Conservation (phyloP, 768 basidiomycete genomes). For the Rhizopogon salebrosus region DNA sequence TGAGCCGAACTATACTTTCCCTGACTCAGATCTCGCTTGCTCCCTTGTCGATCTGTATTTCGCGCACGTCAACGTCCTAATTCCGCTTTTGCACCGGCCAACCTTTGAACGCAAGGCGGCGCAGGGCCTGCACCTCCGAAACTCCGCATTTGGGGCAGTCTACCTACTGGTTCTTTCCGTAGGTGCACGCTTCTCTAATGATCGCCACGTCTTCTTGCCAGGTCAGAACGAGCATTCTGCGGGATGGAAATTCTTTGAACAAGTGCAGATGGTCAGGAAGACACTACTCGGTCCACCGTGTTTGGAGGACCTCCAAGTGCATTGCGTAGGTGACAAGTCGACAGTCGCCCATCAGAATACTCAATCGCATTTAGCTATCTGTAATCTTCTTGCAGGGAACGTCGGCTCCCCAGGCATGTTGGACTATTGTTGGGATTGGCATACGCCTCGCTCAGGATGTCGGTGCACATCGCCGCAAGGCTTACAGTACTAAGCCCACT, state of each 20-base stretch:
- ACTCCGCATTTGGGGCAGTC: slow-evolving; percentile 50
- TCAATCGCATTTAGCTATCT: slow-evolving; percentile 36
- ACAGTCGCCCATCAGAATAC: neutral
- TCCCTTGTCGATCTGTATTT: slow-evolving; percentile 66
- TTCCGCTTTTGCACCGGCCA: slow-evolving; percentile 70
- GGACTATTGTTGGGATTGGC: slow-evolving; percentile 62
- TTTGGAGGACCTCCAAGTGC: slow-evolving; percentile 69
- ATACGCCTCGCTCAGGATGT: slow-evolving; percentile 57
- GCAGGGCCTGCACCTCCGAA: slow-evolving; percentile 43
- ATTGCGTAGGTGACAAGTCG: slow-evolving; percentile 39
- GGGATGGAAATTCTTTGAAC: slow-evolving; percentile 46
- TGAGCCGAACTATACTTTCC: slow-evolving; percentile 37
- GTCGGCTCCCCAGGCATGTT: slow-evolving; percentile 57
- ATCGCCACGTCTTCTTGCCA: slow-evolving; percentile 47
- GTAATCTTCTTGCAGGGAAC: slow-evolving; percentile 51
- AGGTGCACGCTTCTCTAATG: slow-evolving; percentile 50
- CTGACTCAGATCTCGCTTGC: slow-evolving; percentile 43
- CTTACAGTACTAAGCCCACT: slow-evolving; percentile 24
- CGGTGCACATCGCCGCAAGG: slow-evolving; percentile 44
- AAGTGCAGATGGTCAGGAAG: slow-evolving; percentile 55
- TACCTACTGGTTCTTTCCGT: slow-evolving; percentile 71
- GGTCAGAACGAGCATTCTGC: slow-evolving; percentile 38
- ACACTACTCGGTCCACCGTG: slow-evolving; percentile 51
- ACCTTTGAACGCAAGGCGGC: slow-evolving; percentile 51
- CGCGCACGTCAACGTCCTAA: slow-evolving; percentile 42